A percentile compares a stretch with the other conserved stretches of the same genome.
phyloP scores from a whole-genome alignment of 176 grass and related monocot species.

The Avena insularis region DNA sequence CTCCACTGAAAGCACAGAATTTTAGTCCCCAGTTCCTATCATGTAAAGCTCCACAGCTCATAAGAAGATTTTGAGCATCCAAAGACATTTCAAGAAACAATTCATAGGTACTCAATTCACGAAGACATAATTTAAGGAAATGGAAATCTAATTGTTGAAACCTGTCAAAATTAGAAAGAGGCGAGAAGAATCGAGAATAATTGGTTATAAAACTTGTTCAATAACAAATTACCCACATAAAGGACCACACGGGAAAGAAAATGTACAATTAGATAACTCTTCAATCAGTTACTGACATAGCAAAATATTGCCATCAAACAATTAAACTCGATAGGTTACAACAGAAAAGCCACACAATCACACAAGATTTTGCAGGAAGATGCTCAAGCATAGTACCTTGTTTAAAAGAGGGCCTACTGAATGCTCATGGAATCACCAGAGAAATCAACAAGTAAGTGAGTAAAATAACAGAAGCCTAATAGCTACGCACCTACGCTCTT shows the following conservation, averaged over 20 bases:
- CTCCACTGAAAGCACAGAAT: not conserved
- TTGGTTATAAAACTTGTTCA: constrained; percentile 12
- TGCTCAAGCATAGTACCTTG: constrained; percentile 36
- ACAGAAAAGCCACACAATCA: not conserved
- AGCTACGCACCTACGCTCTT: not conserved
- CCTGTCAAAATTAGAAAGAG: not conserved
- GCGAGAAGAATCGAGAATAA: constrained; percentile 17
- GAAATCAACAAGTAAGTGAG: constrained; percentile 23
- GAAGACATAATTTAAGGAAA: constrained; percentile 31
- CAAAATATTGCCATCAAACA: not conserved
- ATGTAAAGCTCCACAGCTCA: constrained; percentile 18
- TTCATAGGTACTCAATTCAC: constrained; percentile 12
- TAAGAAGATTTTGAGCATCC: constrained; percentile 25
- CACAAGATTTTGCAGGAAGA: constrained; percentile 27
- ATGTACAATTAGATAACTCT: constrained; percentile 23
- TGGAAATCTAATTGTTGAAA: constrained; percentile 6
- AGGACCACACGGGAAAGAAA: constrained; percentile 17
- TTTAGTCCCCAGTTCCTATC: not conserved
- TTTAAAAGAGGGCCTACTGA: constrained; percentile 38
- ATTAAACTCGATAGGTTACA: constrained; percentile 7
- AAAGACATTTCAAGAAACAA: constrained; percentile 24
- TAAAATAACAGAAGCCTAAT: constrained; percentile 18
- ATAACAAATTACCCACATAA: constrained; percentile 22
- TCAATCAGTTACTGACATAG: constrained; percentile 15
- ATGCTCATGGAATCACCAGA: constrained; percentile 17